Percentiles rank a stretch among this genome's conserved stretches.
Evolutionary conservation across 257 asterid genomes (phyloP).

Genomic region (Solanum microdontum): DNA sequence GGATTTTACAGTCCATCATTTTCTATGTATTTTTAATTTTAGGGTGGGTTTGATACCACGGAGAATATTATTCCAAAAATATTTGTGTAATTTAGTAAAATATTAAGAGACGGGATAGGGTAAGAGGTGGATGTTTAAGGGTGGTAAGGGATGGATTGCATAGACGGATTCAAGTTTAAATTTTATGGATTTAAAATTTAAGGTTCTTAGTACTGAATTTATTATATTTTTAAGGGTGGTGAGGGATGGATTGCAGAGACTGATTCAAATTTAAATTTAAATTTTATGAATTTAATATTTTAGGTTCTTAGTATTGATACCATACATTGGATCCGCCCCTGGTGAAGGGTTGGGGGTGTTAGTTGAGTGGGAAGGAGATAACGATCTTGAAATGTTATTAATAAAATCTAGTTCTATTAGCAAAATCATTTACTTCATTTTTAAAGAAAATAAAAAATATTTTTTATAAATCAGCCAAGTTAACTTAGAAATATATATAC

Average conservation of each 20-base stretch:
- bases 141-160: not conserved
- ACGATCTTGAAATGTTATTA: too few species aligned
- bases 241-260: not conserved
- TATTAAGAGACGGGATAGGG: not conserved
- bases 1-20: not conserved
- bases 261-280: too few species aligned
- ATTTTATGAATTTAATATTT: too few species aligned
- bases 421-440: not conserved
- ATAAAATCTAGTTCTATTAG: too few species aligned
- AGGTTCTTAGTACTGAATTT: rapidly evolving
- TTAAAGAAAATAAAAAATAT: not conserved
- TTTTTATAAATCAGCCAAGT: not conserved
- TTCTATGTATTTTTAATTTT: not conserved
- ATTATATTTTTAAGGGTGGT: too few species aligned
- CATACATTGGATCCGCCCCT: too few species aligned
- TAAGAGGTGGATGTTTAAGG: not conserved
- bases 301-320: too few species aligned
- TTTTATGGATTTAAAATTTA: too few species aligned
- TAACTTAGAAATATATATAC: not conserved
- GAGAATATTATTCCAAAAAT: rapidly evolving
- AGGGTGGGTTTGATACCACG: rapidly evolving
- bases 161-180: too few species aligned
- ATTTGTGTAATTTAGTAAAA: not conserved
- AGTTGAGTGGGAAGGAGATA: too few species aligned
- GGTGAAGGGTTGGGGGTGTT: not conserved